These are phyloP conservation scores for Jacaranda copaia DNA, from an alignment of 257 asterid genomes.

Conservation along the genomic window DNA sequence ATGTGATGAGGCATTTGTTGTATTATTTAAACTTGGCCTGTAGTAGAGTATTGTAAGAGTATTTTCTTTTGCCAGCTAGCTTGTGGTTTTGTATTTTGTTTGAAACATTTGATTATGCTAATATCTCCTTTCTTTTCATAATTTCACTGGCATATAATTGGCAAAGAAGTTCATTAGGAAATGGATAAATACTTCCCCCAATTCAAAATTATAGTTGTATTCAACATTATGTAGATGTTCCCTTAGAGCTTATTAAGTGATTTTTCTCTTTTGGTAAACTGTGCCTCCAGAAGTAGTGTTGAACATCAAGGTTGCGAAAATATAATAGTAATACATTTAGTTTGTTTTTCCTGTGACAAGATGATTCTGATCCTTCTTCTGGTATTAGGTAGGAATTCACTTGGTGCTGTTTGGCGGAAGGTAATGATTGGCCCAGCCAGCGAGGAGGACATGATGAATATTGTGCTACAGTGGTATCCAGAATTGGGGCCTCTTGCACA, in stretches of 20 bases:
- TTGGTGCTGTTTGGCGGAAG: slow-evolving; percentile 89
- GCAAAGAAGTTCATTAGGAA: slow-evolving; percentile 3
- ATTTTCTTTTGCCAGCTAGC: slow-evolving; percentile 22
- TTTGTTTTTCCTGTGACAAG: slow-evolving; percentile 25
- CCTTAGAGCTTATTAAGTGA: not conserved
- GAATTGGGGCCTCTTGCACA: slow-evolving; percentile 59
- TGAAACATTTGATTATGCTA: not conserved
- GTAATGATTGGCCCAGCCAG: slow-evolving; percentile 66
- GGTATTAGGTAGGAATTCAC: slow-evolving; percentile 64
- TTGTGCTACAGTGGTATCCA: slow-evolving; percentile 79
- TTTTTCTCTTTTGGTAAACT: not conserved
- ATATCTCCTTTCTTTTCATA: slow-evolving; percentile 10
- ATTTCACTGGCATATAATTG: slow-evolving; percentile 9
- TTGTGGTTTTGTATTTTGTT: not conserved
- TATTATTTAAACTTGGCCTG: not conserved
- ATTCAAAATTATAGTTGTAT: not conserved
- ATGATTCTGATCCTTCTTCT: slow-evolving; percentile 26
- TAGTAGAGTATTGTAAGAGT: not conserved
- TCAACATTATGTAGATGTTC: not conserved
- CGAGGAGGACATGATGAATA: slow-evolving; percentile 60
- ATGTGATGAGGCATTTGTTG: not conserved
- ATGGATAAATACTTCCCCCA: too few relatives aligned
- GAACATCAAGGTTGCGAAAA: slow-evolving; percentile 8
- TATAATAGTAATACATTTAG: slow-evolving; percentile 19
- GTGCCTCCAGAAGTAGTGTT: not conserved